These are phyloP conservation scores for Tephrocybe sp. DNA, from an alignment of 768 basidiomycete species.

Conservation along the genomic window DNA sequence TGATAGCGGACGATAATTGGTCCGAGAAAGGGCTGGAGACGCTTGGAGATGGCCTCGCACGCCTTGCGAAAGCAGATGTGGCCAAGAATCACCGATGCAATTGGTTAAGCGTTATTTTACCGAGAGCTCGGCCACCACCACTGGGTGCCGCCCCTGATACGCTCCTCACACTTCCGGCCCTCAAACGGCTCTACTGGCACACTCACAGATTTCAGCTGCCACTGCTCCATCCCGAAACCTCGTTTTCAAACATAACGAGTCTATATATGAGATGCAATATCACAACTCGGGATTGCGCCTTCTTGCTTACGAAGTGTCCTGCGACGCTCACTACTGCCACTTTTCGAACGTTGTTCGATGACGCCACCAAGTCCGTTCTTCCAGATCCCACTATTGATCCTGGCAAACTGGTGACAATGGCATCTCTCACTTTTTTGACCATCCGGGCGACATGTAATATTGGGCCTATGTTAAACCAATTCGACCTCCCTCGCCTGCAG, in stretches of 20 bases:
- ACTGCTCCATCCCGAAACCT: background rate
- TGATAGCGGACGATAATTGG: background rate
- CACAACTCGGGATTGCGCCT: background rate
- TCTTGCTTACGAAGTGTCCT: background rate
- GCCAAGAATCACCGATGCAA: background rate
- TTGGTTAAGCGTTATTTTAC: background rate
- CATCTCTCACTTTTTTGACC: too few relatives aligned
- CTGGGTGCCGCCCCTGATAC: background rate
- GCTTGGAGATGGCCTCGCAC: background rate
- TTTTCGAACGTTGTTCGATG: background rate
- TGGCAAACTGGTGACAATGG: background rate
- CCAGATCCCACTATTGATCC: background rate
- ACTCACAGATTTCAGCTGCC: background rate
- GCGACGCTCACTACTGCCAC: background rate
- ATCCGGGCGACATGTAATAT: background rate
- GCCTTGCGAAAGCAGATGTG: background rate
- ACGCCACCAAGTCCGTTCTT: background rate
- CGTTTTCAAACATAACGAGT: background rate
- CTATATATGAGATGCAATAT: background rate
- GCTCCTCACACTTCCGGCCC: background rate
- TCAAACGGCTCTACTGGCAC: background rate
- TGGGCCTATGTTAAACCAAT: background rate
- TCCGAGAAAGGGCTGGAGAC: background rate
- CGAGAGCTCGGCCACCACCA: background rate
- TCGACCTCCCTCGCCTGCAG: background rate